A percentile compares a stretch with the other conserved stretches of the same genome.
Evolutionary conservation across 345 rosid genomes (phyloP).

Genomic region (Aquilaria sinensis): DNA sequence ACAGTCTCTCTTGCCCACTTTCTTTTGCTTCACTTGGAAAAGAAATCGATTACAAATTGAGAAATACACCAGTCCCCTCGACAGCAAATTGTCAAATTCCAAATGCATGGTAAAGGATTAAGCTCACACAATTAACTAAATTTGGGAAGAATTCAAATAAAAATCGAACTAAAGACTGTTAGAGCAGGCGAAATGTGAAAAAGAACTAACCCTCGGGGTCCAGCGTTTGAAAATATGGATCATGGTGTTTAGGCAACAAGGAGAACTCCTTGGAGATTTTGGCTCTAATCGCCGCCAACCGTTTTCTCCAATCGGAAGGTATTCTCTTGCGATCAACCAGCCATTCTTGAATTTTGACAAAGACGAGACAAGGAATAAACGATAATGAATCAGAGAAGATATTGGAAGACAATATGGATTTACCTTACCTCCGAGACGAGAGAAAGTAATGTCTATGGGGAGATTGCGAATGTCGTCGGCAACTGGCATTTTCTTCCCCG

Average conservation of each 20-base stretch:
- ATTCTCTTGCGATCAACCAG: slow-evolving; percentile 93
- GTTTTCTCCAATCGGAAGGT: slow-evolving; percentile 91
- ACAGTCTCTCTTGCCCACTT: too few relatives aligned
- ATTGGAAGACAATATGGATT: background rate
- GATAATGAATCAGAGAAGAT: background rate
- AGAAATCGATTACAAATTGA: too few relatives aligned
- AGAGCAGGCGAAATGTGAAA: too few relatives aligned
- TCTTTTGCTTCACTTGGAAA: too few relatives aligned
- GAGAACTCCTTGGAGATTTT: slow-evolving; percentile 69
- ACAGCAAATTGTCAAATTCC: too few relatives aligned
- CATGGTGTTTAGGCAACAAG: slow-evolving; percentile 64
- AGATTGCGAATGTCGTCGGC: slow-evolving; percentile 76
- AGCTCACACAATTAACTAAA: background rate
- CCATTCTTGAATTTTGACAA: slow-evolving; percentile 55
- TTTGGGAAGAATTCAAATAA: background rate
- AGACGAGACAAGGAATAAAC: slow-evolving; percentile 5
- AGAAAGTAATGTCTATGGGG: slow-evolving; percentile 89
- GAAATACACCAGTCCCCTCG: too few relatives aligned
- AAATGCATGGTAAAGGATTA: too few relatives aligned
- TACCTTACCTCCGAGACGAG: slow-evolving; percentile 81
- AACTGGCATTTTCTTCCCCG: slow-evolving; percentile 31
- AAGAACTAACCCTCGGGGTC: slow-evolving; percentile 58
- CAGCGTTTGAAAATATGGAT: slow-evolving; percentile 75
- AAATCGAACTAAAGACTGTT: background rate
- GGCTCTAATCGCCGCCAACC: slow-evolving; percentile 57